Conservation (phyloP, 73 alveolate species). For the Paramecium sexaurelia region DNA sequence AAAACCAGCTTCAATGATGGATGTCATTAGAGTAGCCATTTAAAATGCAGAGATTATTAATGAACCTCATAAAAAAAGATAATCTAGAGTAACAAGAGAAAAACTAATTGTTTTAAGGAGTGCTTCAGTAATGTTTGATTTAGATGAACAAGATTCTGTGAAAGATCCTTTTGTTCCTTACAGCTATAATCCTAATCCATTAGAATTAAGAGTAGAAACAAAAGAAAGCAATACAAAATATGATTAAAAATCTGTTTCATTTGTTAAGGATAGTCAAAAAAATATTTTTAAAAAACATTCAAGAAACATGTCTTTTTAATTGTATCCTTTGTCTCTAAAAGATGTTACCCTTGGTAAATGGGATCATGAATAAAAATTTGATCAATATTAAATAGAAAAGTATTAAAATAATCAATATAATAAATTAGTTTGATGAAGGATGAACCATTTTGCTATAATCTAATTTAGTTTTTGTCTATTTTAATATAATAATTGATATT, state of each 20-base stretch:
- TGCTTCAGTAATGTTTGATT: constrained; percentile 40
- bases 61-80: constrained; percentile 43
- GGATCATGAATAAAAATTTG: constrained; percentile 2
- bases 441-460: neutral
- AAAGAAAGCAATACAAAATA: neutral
- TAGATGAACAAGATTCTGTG: neutral
- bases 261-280: neutral
- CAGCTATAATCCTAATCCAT: neutral
- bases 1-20: constrained; percentile 47
- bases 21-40: constrained; percentile 35
- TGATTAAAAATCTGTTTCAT: neutral
- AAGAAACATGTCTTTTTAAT: neutral
- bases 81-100: neutral
- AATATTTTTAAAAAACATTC: neutral
- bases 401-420: neutral
- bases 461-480: neutral
- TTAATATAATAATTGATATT: neutral
- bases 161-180: neutral
- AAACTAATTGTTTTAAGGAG: constrained; percentile 32
- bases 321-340: constrained; percentile 23
- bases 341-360: constrained; percentile 5
- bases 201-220: constrained; percentile 18
- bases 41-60: neutral
- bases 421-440: neutral
- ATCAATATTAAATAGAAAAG: neutral